Base-by-base conservation (phyloP, 805 yeast genomes). In the Ogataea ganodermae region DNA sequence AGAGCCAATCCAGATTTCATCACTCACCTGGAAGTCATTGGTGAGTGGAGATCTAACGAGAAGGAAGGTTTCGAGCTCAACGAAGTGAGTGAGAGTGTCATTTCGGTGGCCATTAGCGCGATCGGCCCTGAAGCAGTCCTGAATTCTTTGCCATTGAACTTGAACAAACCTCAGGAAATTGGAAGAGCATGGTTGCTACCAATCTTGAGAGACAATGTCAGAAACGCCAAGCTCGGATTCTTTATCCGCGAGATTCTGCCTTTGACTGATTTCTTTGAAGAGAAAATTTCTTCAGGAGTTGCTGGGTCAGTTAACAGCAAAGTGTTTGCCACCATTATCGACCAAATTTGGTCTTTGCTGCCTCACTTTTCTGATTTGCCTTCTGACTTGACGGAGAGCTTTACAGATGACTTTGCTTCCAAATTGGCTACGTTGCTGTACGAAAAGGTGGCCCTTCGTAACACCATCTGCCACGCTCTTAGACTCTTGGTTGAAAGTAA, bases 151-250 rank as follows among this genome's bases (percentile, higher is more conserved):
- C 98, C 99, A 6, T 73, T 94, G 60, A 89, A 92, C 61, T 74
- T 94, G 58, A 73, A 75, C 24, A 76, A 77, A 38, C 80, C 84
- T 4, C 67, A 70, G 26, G 74, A 76, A 35, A 77, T 83, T n/a
- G 97, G 97, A 38, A 80, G 98, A 63, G 97, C 97, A 38, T 94
- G 98, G 97, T 62, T 94, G 58, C 76, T 94, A 54, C 99, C 99
- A 9, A 65, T 94, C 27, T 76, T 94, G 51, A 84, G 97, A 70
- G 97, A 91, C 59, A 83, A 88, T 59, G 86, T 89, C 22, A 78
- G 83, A 58, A 78, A 81, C 58, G 85, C 97, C 1, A 74, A 76
- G 39, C 71, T 94, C 46, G 71, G 76, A 0, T 88, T 75, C 62
- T 94, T 81, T 67, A 75, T 78, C 49, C 67, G 68, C 18, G 73